Evolutionary conservation across 768 basidiomycete genomes (phyloP), one percentile per base, ranked within the genome.

Genomic region (Boletus sp.): DNA sequence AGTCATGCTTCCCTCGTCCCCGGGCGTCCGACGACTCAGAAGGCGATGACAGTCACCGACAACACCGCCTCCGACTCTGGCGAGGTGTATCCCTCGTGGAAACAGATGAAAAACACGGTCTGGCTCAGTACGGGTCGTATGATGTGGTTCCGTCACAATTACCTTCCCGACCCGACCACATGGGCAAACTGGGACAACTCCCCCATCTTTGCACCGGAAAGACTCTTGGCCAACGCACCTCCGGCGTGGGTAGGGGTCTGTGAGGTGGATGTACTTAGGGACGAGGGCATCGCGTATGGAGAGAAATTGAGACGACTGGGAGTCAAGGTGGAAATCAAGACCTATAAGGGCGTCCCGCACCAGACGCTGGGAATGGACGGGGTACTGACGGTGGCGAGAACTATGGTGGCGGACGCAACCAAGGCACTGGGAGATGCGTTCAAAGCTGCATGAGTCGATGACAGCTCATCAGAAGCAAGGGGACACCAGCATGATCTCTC

Each of bases 341-440:
- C 82, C 5, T 89, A 89, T 66, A 77, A 81, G 59, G 78, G 80
- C 11, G 67, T 49, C 5, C 84, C 87, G n/a, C 87, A 89, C 72
- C 85, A 84, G 0, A 80, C 86, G 39, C 81, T 89, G 80, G 83
- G 83, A 3, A 85, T 88, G 84, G 86, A 88, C 56, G 85, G 84
- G 10, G 57, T 58, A 20, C 29, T 67, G n/a, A 35, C 47, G 5
- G 46, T 55, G 5, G 54, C 55, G 20, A 67, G 47, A 48, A 55
- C 45, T 20, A 61, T 61, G 58, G 56, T 67, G 14, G 50, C 57
- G 7, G 68, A 69, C 20, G 60, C 68, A 14, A 64, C 62, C 30
- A 62, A 60, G 30, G 56, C 59, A 33, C 35, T 69, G 33, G 55
- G 65, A 44, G 51, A 64, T 35, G 62, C 59, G 1, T 69, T 67